Base-by-base conservation (phyloP, 768 basidiomycete species). In the Boletales sp. region DNA sequence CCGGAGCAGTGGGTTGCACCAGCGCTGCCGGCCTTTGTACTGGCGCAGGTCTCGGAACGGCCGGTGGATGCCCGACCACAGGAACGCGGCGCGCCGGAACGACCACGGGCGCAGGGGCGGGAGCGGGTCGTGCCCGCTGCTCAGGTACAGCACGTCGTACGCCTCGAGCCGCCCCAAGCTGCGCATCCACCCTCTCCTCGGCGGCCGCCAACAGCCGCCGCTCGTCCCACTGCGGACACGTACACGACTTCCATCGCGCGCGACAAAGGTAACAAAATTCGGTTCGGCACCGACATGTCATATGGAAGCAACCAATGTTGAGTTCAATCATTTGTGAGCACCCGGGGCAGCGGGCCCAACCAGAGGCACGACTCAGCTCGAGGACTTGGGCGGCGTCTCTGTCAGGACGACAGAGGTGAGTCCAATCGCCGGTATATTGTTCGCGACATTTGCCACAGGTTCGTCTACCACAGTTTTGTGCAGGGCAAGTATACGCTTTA, bases 191-290 rank as follows among this genome's bases (percentile, higher is more conserved):
- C 18, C 76, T 68, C 28, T 68, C 67, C 48, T 74, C 69, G 0
- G 81, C 83, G 4, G 69, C 74, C 4, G 54, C 68, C 30, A 76
- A 11, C 12, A 67, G 21, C 7, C 55, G 48, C 4, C 25, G 31
- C 57, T 87, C 86, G 18, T 87, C 84, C 84, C 85, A 88, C 50
- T 84, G 81, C 1, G 74, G 72, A 54, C 87, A 88, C 1, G 0
- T 13, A 56, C 87, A 90, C 1, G 66, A 72, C 68, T 86, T 86
- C 86, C 87, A 90, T 4, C 50, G 68, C 19, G 57, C 74, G 70
- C 73, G 44, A 71, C 81, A 74, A 70, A 81, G 53, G 42, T 74
- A 75, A 54, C 73, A 74, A 39, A 74, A 74, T 43, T 74, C 59
- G 11, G 66, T 67, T 36, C 56, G 48, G 56, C 73, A 74, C 25